A percentile compares a stretch with the other conserved stretches of the same genome.
phyloP scores from a whole-genome alignment of 805 yeast species.

The Sugiyamaella floridensis region DNA sequence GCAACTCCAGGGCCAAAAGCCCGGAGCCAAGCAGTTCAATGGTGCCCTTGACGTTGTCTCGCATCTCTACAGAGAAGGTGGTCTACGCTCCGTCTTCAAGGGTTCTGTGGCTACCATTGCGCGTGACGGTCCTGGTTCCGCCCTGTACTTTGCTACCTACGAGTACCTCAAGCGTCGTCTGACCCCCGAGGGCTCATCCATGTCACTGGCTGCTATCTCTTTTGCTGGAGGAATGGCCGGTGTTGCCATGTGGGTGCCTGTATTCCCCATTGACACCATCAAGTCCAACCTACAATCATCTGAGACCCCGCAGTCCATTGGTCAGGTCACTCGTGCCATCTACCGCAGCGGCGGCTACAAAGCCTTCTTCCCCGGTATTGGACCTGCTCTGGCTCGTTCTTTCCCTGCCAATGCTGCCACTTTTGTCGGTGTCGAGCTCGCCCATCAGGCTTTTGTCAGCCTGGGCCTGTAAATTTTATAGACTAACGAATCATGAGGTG shows the following conservation, averaged over 20 bases:
- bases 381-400: conserved; percentile 88
- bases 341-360: conserved; percentile 73
- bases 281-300: conserved; percentile 76
- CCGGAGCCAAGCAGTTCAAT: conserved; percentile 32
- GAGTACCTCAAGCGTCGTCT: conserved; percentile 66
- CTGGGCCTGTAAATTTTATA: conserved; percentile 3
- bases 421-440: conserved; percentile 87
- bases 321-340: conserved; percentile 59
- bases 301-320: conserved; percentile 44
- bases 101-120: conserved; percentile 91
- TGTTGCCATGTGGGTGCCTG: conserved; percentile 92
- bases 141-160: conserved; percentile 90
- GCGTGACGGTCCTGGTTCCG: conserved; percentile 97
- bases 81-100: conserved; percentile 74
- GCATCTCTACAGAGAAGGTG: conserved; percentile 71
- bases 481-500: not conserved
- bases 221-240: conserved; percentile 96
- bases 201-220: conserved; percentile 69
- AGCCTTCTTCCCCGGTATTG: conserved; percentile 96
- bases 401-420: conserved; percentile 99
- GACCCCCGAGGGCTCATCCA: conserved; percentile 47
- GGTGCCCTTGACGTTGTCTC: conserved; percentile 55
- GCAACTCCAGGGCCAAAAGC: conserved; percentile 61
- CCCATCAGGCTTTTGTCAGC: conserved; percentile 35
- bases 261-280: conserved; percentile 94